Percentiles rank a stretch among this genome's conserved stretches.
Evolutionary conservation across 352 stramenopile genomes (phyloP).

Genomic region (Globisporangium echinulatum): DNA sequence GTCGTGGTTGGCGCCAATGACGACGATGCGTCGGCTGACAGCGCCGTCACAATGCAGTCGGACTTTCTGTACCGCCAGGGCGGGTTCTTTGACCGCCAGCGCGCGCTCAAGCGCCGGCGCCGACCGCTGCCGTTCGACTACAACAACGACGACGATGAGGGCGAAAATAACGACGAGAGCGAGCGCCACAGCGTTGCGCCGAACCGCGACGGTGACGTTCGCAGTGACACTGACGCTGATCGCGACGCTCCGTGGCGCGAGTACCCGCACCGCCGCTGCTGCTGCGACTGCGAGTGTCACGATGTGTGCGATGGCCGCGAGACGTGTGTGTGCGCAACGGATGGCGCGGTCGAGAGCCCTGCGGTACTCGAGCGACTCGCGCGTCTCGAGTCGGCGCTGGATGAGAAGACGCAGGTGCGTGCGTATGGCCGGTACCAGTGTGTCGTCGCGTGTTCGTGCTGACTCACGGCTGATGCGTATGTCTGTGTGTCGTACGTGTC

Average conservation of each 20-base stretch:
- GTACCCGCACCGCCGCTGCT: slow-evolving; percentile 27
- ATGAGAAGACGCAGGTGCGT: slow-evolving; percentile 39
- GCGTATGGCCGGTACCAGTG: background rate
- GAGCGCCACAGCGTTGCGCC: background rate
- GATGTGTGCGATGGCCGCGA: background rate
- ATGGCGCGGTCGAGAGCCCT: background rate
- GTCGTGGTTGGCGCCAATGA: background rate
- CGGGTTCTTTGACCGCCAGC: slow-evolving; percentile 77
- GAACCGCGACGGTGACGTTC: background rate
- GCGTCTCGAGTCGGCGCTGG: slow-evolving; percentile 31
- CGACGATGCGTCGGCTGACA: slow-evolving; percentile 4
- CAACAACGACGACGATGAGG: slow-evolving; percentile 17
- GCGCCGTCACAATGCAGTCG: slow-evolving; percentile 26
- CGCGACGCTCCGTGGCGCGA: slow-evolving; percentile 11
- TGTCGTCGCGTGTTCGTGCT: background rate
- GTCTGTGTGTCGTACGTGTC: background rate
- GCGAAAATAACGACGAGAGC: background rate
- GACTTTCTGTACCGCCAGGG: slow-evolving; percentile 76
- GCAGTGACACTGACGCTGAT: background rate
- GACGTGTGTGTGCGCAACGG: slow-evolving; percentile 2
- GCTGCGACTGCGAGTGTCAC: slow-evolving; percentile 42
- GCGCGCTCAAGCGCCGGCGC: slow-evolving; percentile 46
- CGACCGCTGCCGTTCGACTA: slow-evolving; percentile 58
- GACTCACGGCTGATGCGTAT: background rate
- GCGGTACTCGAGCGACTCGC: slow-evolving; percentile 29